Evolutionary conservation across 139 green algal genomes (phyloP).

Genomic region (Microglena sp.): DNA sequence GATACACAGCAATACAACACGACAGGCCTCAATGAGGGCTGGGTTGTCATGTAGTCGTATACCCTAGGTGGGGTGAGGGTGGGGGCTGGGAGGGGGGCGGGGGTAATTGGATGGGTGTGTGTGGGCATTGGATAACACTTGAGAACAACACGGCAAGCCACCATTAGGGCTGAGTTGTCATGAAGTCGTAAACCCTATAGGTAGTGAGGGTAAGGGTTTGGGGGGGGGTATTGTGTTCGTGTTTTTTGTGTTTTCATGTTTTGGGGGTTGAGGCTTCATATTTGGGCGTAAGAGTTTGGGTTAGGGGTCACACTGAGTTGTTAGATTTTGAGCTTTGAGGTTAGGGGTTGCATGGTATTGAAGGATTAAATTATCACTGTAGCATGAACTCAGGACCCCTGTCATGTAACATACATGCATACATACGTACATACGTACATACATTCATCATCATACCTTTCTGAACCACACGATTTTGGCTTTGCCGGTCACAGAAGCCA

Average conservation of each 20-base stretch:
- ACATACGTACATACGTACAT: background rate
- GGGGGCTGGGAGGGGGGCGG: no score
- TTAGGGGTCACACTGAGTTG: background rate
- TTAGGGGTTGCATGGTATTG: no score
- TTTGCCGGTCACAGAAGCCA: no score
- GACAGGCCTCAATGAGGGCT: constrained; percentile 59
- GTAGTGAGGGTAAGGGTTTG: background rate
- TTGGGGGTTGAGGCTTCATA: background rate
- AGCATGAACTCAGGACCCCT: no score
- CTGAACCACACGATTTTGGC: background rate
- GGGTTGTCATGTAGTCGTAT: constrained; percentile 87
- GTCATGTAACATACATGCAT: no score
- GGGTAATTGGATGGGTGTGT: background rate
- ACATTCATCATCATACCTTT: background rate
- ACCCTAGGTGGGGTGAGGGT: constrained; percentile 30
- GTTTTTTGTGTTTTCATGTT: no score
- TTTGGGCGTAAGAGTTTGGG: background rate
- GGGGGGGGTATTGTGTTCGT: background rate
- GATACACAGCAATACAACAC: no score
- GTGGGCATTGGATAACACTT: no score
- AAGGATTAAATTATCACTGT: no score
- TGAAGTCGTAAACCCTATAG: constrained; percentile 78
- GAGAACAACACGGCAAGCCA: no score
- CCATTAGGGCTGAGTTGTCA: constrained; percentile 79
- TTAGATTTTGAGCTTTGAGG: no score